Base-by-base conservation (phyloP, 2,329 filamentous ascomycete species). In the Xylariales sp. region DNA sequence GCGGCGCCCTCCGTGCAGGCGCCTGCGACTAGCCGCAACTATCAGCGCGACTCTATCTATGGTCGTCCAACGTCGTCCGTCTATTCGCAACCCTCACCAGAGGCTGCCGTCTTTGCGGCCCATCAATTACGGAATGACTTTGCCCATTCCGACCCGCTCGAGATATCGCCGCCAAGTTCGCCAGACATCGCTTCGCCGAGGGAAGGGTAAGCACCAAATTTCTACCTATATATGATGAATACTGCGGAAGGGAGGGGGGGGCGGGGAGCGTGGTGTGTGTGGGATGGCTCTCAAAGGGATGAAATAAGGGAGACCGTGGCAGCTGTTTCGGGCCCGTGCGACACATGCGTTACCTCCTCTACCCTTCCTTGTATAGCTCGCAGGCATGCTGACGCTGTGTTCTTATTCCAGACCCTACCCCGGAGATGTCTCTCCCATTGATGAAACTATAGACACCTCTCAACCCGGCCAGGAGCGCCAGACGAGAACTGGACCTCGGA, bases 161-260 rank as follows among this genome's bases (percentile, higher is more conserved):
- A 81, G 28, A 81, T 89, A 69, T 88, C 86, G 10, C 86, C 86
- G 60, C 86, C 85, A 36, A 88, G 86, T 79, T 89, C 86, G 49
- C 86, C 86, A 30, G 86, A 88, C 64, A 73, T 80, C 9, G 74
- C 77, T 53, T 76, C 78, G 57, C 72, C 75, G 43, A 76, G 74
- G 60, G 66, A 81, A 71, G 77, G 72, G 84, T 86, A 80, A 82
- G 84, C 83, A 49, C 53, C 49, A 7, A 12, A 34, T 65, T 32
- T 32, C 16, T 41, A 12, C 39, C 56, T 39, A 23, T 59, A 30
- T 50, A 56, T 56, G 30, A 39, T 56, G 43, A n/a, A 41, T 61
- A 43, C 16, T 10, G 30, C 5, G 56, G 28, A 43, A 39, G 30
- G 23, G 23, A 32, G 45, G 10, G 18, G 10, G 18, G 46, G 48